Evolutionary conservation across 208 protist genomes (phyloP).

Genomic region (Leishmania guyanensis): DNA sequence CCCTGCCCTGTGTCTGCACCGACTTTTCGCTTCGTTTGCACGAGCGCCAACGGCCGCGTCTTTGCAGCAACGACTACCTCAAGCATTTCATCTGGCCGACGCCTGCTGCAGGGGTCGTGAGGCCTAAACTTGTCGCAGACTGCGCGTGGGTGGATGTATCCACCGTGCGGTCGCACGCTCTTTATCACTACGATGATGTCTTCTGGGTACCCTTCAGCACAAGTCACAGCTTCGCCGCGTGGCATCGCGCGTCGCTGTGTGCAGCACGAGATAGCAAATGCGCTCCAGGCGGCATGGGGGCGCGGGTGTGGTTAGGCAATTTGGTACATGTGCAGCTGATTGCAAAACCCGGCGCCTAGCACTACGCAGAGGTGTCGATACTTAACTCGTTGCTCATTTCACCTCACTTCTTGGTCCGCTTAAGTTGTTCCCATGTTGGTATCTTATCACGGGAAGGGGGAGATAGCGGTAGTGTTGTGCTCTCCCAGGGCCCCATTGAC

Average conservation of each 20-base stretch:
- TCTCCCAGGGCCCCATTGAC: neutral
- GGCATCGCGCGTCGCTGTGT: neutral
- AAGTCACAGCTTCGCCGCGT: slow-evolving; percentile 1
- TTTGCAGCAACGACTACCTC: slow-evolving; percentile 27
- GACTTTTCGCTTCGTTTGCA: neutral
- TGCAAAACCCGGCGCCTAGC: neutral
- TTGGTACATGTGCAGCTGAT: neutral
- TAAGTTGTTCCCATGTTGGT: neutral
- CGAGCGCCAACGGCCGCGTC: neutral
- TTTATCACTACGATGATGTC: slow-evolving; percentile 45
- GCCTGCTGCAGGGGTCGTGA: slow-evolving; percentile 11
- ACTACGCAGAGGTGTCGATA: neutral
- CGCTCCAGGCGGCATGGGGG: neutral
- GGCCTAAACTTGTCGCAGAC: slow-evolving; percentile 31
- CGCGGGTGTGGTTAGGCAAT: neutral
- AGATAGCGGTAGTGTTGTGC: neutral
- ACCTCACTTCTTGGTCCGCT: neutral
- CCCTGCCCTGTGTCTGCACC: neutral
- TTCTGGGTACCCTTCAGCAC: slow-evolving; percentile 33
- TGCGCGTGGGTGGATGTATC: slow-evolving; percentile 49
- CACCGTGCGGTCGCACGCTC: slow-evolving; percentile 18
- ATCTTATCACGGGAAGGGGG: neutral
- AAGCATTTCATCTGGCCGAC: slow-evolving; percentile 35
- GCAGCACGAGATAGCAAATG: neutral
- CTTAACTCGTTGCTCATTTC: neutral